Conservation (phyloP, 2,329 filamentous ascomycete genomes). For the Neoarthrinium moseri region DNA sequence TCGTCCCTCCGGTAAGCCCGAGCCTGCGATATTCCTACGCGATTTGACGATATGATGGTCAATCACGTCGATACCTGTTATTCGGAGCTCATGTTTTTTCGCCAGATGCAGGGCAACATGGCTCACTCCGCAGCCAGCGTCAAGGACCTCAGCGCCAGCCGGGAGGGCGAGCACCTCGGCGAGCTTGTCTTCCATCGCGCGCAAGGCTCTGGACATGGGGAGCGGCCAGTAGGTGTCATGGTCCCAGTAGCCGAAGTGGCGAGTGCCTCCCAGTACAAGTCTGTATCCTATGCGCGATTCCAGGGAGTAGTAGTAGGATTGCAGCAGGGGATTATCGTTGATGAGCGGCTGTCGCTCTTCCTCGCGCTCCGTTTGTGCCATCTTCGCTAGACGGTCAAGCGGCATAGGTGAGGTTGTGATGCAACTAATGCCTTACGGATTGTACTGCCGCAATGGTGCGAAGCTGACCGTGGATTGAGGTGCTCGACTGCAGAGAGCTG, state of each 20-base stretch:
- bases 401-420: too few relatives aligned
- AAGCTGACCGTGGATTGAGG: too few relatives aligned
- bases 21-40: conserved; percentile 33
- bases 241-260: conserved; percentile 51
- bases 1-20: conserved; percentile 29
- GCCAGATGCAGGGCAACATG: conserved; percentile 50
- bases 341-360: conserved; percentile 24
- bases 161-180: conserved; percentile 34
- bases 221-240: conserved; percentile 46
- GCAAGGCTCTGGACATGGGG: conserved; percentile 38
- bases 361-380: neutral
- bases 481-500: too few relatives aligned
- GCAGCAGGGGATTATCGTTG: conserved; percentile 36
- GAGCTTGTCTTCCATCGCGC: conserved; percentile 50
- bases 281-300: conserved; percentile 44
- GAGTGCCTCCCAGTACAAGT: conserved; percentile 42
- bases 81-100: conserved; percentile 31
- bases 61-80: conserved; percentile 49
- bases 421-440: too few relatives aligned
- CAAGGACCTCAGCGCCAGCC: conserved; percentile 42
- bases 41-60: conserved; percentile 46
- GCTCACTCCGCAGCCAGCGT: conserved; percentile 50
- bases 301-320: conserved; percentile 43
- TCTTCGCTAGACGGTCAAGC: too few relatives aligned
- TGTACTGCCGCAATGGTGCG: too few relatives aligned